A percentile compares a stretch with the other conserved stretches of the same genome.
These are phyloP conservation scores for Asclepias syriaca DNA, from an alignment of 257 asterid genomes.

Conservation along the genomic window DNA sequence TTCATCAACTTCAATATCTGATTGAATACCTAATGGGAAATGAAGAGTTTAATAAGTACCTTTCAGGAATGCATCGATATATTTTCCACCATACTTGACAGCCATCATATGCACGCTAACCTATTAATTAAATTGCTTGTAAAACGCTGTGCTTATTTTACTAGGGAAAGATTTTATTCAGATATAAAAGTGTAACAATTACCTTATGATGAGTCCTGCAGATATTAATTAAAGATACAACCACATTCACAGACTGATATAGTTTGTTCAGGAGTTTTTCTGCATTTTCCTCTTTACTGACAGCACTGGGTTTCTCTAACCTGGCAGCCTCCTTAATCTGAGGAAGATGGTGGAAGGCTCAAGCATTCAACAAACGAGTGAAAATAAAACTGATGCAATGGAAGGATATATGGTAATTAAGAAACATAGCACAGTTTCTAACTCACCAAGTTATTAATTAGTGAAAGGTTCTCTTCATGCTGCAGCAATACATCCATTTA, in stretches of 20 bases:
- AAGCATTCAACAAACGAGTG: background rate
- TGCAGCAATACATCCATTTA: slow-evolving; percentile 33
- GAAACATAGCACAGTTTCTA: background rate
- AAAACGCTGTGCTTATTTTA: slow-evolving; percentile 16
- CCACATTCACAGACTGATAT: slow-evolving; percentile 60
- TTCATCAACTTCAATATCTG: slow-evolving; percentile 11
- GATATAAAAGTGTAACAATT: slow-evolving; percentile 9
- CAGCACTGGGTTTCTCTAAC: slow-evolving; percentile 52
- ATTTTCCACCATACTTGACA: slow-evolving; percentile 84
- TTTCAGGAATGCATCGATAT: slow-evolving; percentile 74
- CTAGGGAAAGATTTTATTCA: slow-evolving; percentile 5
- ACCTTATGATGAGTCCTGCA: slow-evolving; percentile 75
- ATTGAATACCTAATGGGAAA: background rate
- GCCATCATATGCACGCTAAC: slow-evolving; percentile 73
- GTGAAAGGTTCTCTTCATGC: slow-evolving; percentile 78
- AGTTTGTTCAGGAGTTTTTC: slow-evolving; percentile 51
- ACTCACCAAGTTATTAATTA: slow-evolving; percentile 67
- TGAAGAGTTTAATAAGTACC: slow-evolving; percentile 31
- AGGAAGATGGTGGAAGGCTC: background rate
- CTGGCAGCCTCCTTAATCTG: slow-evolving; percentile 60
- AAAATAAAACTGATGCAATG: background rate
- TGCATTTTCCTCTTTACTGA: slow-evolving; percentile 38
- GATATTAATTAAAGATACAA: slow-evolving; percentile 58
- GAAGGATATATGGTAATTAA: background rate
- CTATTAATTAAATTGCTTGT: slow-evolving; percentile 30